Base-by-base conservation (phyloP, 257 asterid genomes). In the Lithospermum erythrorhizon region DNA sequence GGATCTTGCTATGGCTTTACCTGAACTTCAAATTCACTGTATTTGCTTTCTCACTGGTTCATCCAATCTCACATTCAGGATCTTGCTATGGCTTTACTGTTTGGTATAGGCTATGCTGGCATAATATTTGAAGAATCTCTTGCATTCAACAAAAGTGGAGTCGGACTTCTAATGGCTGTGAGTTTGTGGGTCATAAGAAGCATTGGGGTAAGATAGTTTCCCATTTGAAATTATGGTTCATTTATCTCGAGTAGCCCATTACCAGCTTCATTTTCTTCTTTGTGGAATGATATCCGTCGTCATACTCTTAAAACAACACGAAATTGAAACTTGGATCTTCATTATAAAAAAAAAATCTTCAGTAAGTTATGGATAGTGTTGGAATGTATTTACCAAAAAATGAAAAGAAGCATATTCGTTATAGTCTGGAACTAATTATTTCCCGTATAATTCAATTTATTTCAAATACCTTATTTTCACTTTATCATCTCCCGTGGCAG, bases 91-190 rank as follows among this genome's bases (percentile, higher is more conserved):
- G 86, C 82, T 60, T 67, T 84, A 75, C 63, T 91, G 53, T 91
- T 91, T 75, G 98, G 83, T 63, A 65, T 91, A 49, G 98, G 98
- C 30, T 91, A 91, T 76, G 87, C 87, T 72, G 97, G 98, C 48
- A 88, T 91, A 58, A 81, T 91, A 81, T 91, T 91, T 64, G 98
- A 91, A 70, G 98, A 91, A 66, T 86, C 97, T 60, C 95, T 88
- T 49, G 95, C 98, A 19, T 88, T 91, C 85, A 91, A 91, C 66
- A 91, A 91, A 84, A 91, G 97, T 71, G 98, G 98, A 55, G 89
- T 91, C 18, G 98, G 97, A 65, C 95, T 91, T 72, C 66, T 88
- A 70, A 88, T 91, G 98, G 98, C 97, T 57, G 97, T 88, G 66
- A 67, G 95, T 79, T 82, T 91, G 78, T 91, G 98, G 98, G 87